phyloP scores from a whole-genome alignment of 495 filamentous ascomycete species.

The Margaritispora aquatica region DNA sequence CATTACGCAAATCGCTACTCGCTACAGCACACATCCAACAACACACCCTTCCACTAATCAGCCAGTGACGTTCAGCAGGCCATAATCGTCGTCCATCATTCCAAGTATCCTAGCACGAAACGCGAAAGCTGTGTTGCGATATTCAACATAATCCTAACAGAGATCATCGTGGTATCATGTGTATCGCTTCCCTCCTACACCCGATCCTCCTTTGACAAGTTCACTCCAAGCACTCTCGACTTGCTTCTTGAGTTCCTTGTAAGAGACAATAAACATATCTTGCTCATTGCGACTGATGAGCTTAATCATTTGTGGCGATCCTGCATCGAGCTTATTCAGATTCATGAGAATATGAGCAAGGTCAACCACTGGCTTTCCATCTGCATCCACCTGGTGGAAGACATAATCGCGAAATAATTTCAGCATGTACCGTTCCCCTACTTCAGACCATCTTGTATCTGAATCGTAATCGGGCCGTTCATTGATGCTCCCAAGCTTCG shows the following conservation, averaged over 20 bases:
- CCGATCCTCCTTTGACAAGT: slow-evolving; percentile 42
- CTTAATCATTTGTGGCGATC: slow-evolving; percentile 76
- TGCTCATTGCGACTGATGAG: slow-evolving; percentile 86
- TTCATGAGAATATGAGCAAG: slow-evolving; percentile 77
- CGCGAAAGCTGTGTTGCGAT: neutral
- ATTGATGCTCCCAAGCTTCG: slow-evolving; percentile 78
- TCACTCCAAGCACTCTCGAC: slow-evolving; percentile 76
- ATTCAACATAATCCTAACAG: neutral
- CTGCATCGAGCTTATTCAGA: slow-evolving; percentile 89
- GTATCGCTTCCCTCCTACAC: slow-evolving; percentile 1
- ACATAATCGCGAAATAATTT: slow-evolving; percentile 96
- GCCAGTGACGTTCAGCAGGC: neutral
- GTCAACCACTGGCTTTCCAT: slow-evolving; percentile 73
- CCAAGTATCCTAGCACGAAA: neutral
- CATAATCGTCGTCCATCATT: neutral
- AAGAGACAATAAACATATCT: slow-evolving; percentile 77
- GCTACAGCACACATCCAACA: no score
- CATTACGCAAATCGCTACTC: no score
- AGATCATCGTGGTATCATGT: neutral
- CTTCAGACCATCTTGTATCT: slow-evolving; percentile 76
- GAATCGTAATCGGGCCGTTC: slow-evolving; percentile 82
- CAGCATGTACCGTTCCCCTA: slow-evolving; percentile 80
- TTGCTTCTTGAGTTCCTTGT: slow-evolving; percentile 78
- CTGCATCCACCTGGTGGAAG: slow-evolving; percentile 86
- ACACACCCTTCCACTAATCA: neutral